Conservation (phyloP, 352 stramenopile species). For the Phytophthora pinifolia region DNA sequence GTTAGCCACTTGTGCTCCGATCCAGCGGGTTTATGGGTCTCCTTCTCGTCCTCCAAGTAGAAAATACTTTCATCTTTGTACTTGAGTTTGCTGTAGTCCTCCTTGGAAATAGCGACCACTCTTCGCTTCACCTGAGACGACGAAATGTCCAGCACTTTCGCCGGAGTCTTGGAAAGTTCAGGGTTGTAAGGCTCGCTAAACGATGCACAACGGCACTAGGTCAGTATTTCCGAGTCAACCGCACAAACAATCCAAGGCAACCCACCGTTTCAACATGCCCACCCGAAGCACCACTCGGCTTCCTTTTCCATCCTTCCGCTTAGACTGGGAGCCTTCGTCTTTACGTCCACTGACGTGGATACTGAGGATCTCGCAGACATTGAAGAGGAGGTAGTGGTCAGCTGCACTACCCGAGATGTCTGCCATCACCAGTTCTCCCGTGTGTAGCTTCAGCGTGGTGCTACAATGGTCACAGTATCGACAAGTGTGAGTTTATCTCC, state of each 20-base stretch:
- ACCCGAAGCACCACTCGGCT: constrained; percentile 51
- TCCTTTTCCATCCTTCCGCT: constrained; percentile 30
- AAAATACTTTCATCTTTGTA: constrained; percentile 83
- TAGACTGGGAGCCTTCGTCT: constrained; percentile 27
- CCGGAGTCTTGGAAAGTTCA: constrained; percentile 40
- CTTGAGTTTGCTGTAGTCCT: constrained; percentile 53
- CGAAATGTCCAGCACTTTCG: constrained; percentile 49
- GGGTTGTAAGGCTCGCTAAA: constrained; percentile 58
- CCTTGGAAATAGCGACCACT: constrained; percentile 68
- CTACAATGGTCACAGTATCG: constrained; percentile 17
- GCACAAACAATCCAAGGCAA: neutral
- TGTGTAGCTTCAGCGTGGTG: constrained; percentile 58
- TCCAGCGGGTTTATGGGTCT: constrained; percentile 7
- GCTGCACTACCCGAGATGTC: constrained; percentile 58
- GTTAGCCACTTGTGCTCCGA: constrained; percentile 24
- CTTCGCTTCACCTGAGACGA: constrained; percentile 65
- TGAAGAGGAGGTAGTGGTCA: constrained; percentile 75
- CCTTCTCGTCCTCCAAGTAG: constrained; percentile 47
- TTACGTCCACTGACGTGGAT: constrained; percentile 39
- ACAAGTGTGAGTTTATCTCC: neutral
- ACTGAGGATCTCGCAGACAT: constrained; percentile 82
- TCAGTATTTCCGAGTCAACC: neutral
- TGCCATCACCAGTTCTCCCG: constrained; percentile 71
- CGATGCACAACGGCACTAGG: neutral
- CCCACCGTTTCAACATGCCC: constrained; percentile 64